Evolutionary conservation across 2,329 filamentous ascomycete genomes (phyloP).

Genomic region (Aspergillus luchuensis): DNA sequence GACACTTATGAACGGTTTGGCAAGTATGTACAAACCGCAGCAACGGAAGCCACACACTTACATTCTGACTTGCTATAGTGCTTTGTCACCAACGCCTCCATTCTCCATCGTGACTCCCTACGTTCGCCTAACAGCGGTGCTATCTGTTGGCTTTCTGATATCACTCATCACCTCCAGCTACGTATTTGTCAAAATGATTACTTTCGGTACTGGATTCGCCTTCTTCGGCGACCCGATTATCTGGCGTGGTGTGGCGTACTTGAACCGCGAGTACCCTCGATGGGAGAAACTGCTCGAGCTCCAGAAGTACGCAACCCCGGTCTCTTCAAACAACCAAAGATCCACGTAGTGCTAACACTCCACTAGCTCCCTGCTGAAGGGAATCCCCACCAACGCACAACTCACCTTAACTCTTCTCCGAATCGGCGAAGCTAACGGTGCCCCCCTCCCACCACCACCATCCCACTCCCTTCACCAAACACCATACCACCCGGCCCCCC

Average conservation of each 20-base stretch:
- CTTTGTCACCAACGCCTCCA: conserved; percentile 64
- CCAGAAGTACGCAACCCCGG: conserved; percentile 53
- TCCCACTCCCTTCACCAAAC: conserved; percentile 44
- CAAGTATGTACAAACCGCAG: conserved; percentile 48
- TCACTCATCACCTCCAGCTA: conserved; percentile 61
- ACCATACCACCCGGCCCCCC: conserved; percentile 52
- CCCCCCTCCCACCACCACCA: conserved; percentile 69
- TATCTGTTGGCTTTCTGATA: conserved; percentile 55
- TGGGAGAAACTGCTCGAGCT: conserved; percentile 77
- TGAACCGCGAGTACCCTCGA: conserved; percentile 58
- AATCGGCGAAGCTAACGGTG: conserved; percentile 77
- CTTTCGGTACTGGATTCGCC: conserved; percentile 68
- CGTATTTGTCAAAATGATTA: conserved; percentile 64
- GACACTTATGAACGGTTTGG: conserved; percentile 66
- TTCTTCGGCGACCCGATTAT: conserved; percentile 83
- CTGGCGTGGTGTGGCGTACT: conserved; percentile 56
- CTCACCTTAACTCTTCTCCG: conserved; percentile 78
- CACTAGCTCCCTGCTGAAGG: conserved; percentile 68
- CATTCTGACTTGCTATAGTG: conserved; percentile 39
- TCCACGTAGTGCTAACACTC: conserved; percentile 19
- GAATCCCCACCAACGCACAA: conserved; percentile 84
- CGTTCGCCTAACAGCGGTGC: conserved; percentile 55
- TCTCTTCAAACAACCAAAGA: too few species aligned
- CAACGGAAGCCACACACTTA: neutral
- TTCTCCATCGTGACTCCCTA: conserved; percentile 60